Evolutionary conservation across 768 basidiomycete species (phyloP).

Genomic region (Hortiboletus campestris): DNA sequence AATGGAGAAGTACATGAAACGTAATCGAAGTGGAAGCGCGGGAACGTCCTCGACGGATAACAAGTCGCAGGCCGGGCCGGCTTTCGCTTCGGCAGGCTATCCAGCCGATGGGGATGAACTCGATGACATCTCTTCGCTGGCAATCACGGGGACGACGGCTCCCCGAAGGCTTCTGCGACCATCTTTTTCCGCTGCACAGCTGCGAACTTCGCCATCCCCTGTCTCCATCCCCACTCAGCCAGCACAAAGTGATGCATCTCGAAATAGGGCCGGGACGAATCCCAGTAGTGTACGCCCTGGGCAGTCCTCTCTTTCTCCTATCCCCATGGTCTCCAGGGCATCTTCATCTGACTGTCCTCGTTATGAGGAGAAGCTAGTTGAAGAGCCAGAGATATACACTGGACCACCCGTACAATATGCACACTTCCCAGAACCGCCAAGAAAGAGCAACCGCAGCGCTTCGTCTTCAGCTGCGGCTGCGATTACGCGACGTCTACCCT

Average conservation of each 20-base stretch:
- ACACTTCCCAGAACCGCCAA: slow-evolving; percentile 67
- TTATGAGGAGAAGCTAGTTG: slow-evolving; percentile 37
- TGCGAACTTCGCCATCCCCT: slow-evolving; percentile 51
- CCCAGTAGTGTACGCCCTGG: slow-evolving; percentile 48
- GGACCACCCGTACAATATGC: slow-evolving; percentile 73
- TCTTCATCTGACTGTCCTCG: slow-evolving; percentile 54
- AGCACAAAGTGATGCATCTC: slow-evolving; percentile 42
- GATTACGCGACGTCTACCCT: slow-evolving; percentile 57
- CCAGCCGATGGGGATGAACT: slow-evolving; percentile 57
- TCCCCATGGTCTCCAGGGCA: slow-evolving; percentile 46
- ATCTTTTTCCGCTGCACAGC: slow-evolving; percentile 75
- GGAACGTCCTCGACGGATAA: slow-evolving; percentile 72
- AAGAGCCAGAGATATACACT: slow-evolving; percentile 51
- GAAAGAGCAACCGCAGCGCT: slow-evolving; percentile 39
- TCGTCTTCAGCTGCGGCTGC: slow-evolving; percentile 48
- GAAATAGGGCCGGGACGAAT: slow-evolving; percentile 68
- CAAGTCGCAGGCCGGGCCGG: slow-evolving; percentile 55
- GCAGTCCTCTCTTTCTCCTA: slow-evolving; percentile 39
- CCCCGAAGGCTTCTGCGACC: slow-evolving; percentile 62
- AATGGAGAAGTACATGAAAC: slow-evolving; percentile 79
- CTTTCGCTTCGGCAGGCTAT: slow-evolving; percentile 46
- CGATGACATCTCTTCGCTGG: slow-evolving; percentile 44
- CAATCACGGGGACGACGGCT: slow-evolving; percentile 52
- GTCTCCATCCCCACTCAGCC: slow-evolving; percentile 32
- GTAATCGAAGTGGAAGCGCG: slow-evolving; percentile 80